phyloP scores from a whole-genome alignment of 371 early-diverging fungal genomes.

The Dinochytrium kinnereticum region DNA sequence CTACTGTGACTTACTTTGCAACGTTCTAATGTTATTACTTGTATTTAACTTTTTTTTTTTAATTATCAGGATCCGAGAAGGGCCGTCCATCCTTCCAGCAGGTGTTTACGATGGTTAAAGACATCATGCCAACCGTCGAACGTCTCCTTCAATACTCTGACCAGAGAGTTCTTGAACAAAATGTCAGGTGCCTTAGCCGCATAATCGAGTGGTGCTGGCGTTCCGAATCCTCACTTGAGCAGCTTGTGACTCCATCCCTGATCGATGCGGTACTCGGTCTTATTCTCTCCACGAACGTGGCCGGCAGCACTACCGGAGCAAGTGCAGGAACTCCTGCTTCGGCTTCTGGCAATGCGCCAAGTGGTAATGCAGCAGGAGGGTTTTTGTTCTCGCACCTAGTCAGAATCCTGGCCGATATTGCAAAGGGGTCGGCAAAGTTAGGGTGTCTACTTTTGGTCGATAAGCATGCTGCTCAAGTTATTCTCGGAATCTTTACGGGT shows the following conservation, averaged over 20 bases:
- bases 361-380: conserved; percentile 26
- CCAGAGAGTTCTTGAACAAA: conserved; percentile 72
- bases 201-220: conserved; percentile 66
- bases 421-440: conserved; percentile 67
- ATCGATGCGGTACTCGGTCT: conserved; percentile 54
- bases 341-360: conserved; percentile 19
- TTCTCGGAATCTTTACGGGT: conserved; percentile 68
- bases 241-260: conserved; percentile 53
- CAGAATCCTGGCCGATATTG: conserved; percentile 64
- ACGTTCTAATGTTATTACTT: not conserved
- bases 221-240: conserved; percentile 58
- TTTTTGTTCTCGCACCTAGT: conserved; percentile 60
- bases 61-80: not conserved
- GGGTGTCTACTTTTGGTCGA: conserved; percentile 59
- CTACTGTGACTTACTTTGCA: not conserved
- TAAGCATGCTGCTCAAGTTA: conserved; percentile 58
- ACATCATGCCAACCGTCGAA: conserved; percentile 73
- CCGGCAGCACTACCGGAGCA: not conserved
- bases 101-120: conserved; percentile 65
- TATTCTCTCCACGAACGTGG: conserved; percentile 29
- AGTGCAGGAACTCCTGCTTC: conserved; percentile 6
- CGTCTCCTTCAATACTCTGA: conserved; percentile 72
- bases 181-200: conserved; percentile 69
- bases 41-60: not conserved
- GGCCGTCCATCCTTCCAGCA: not conserved